phyloP scores from a whole-genome alignment of 2,329 filamentous ascomycete species.

The Trichoderma semiorbis region DNA sequence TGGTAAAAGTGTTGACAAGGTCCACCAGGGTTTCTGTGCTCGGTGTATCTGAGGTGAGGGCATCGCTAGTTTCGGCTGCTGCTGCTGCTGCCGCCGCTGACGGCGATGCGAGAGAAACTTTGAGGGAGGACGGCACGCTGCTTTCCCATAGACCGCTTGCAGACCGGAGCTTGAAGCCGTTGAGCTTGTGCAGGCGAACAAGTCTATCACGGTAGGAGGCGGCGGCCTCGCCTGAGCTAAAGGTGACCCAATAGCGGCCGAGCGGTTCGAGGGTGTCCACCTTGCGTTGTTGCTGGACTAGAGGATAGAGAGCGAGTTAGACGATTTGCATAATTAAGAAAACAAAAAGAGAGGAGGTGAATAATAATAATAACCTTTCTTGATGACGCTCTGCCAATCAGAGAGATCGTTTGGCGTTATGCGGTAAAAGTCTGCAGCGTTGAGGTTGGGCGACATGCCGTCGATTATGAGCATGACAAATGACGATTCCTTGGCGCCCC shows the following conservation, averaged over 20 bases:
- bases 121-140: conserved; percentile 21
- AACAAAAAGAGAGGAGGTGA: not conserved
- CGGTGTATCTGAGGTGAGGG: not conserved
- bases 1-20: conserved; percentile 25
- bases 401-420: conserved; percentile 63
- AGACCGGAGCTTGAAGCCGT: conserved; percentile 30
- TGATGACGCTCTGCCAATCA: conserved; percentile 62
- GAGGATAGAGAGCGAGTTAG: not conserved
- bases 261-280: conserved; percentile 59
- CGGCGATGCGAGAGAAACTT: not conserved
- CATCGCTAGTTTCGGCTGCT: not conserved
- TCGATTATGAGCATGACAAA: conserved; percentile 52
- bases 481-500: conserved; percentile 10
- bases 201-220: conserved; percentile 51
- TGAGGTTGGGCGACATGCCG: conserved; percentile 56
- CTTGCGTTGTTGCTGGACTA: conserved; percentile 63
- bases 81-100: not conserved
- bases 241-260: conserved; percentile 67
- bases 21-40: not conserved
- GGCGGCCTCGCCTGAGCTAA: conserved; percentile 58
- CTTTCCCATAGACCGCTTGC: conserved; percentile 31
- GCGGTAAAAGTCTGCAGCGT: conserved; percentile 68
- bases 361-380: conserved; percentile 44
- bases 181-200: conserved; percentile 33
- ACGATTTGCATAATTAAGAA: not conserved